These are phyloP conservation scores for Phytophthora europaea DNA, from an alignment of 352 stramenopile species.

Conservation along the genomic window DNA sequence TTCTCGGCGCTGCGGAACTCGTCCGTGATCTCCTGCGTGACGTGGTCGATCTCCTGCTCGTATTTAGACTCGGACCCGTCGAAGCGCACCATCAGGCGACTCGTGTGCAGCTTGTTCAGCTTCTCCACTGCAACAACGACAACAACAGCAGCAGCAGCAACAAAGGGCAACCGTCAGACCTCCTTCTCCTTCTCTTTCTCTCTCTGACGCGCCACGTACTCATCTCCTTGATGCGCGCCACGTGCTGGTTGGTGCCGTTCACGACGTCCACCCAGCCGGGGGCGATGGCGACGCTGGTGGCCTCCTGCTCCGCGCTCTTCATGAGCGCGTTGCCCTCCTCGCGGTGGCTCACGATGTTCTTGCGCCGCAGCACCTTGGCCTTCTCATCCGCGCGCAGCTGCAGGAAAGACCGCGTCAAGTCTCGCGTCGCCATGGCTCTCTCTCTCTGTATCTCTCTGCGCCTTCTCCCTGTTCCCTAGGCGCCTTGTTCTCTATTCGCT, in stretches of 20 bases:
- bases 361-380: constrained; percentile 85
- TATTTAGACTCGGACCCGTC: constrained; percentile 88
- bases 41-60: constrained; percentile 84
- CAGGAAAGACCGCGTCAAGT: constrained; percentile 78
- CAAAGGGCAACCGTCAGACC: background rate
- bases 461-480: background rate
- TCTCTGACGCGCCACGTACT: constrained; percentile 56
- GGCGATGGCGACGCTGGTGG: constrained; percentile 48
- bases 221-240: constrained; percentile 82
- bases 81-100: constrained; percentile 89
- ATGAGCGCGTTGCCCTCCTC: constrained; percentile 81
- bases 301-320: constrained; percentile 57
- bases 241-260: constrained; percentile 82
- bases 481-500: background rate
- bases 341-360: constrained; percentile 83
- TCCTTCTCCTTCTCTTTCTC: background rate
- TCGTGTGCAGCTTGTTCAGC: constrained; percentile 87
- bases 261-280: constrained; percentile 87
- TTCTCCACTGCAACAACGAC: constrained; percentile 72
- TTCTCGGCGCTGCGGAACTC: constrained; percentile 87
- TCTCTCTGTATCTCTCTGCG: constrained; percentile 1
- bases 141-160: constrained; percentile 3
- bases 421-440: constrained; percentile 75
- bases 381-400: constrained; percentile 82
- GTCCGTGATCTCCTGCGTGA: constrained; percentile 85